Evolutionary conservation across 768 basidiomycete genomes (phyloP), one percentile per base, ranked within the genome.

Genomic region (Leccinum barrowsii): DNA sequence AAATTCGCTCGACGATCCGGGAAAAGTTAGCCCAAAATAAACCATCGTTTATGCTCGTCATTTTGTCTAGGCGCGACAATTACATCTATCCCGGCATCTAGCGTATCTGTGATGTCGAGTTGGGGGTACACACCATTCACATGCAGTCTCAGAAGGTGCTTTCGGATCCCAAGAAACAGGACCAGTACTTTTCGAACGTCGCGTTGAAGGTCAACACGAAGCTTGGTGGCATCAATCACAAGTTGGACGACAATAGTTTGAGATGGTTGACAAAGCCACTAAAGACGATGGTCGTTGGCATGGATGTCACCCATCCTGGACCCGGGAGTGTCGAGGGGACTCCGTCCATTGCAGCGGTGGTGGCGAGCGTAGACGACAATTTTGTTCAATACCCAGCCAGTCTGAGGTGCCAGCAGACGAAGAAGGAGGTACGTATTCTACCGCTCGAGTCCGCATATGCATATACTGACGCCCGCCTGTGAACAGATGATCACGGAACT

Each of bases 191-290:
- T 55, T 88, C 90, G 11, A 93, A 91, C 61, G 83, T 92, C 34
- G 87, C 88, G 0, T 73, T 93, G 56, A 93, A 94, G 65, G 80
- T 90, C 7, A 94, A 94, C 64, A 84, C 85, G 34, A 94, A 94
- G 71, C 82, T 92, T 1, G 89, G 90, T 5, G 92, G 92, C 0
- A 74, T 87, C 21, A 94, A 94, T 62, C 92, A 94, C 70, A 81
- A 82, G 82, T 73, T 92, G 10, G 85, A 86, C 34, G 68, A 75
- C 0, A 64, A 58, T 1, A 80, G 82, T 1, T 82, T 86, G 79
- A 64, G 60, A 37, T 92, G 90, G 90, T 73, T 92, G 49, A 82
- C 70, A 1, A 81, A 81, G 70, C 77, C 79, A 62, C 8, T 30
- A 0, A 80, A 79, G 54, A 92, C 91, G 10, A 93, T 94, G 87